Evolutionary conservation across 208 protist species (phyloP).

Genomic region (Leptomonas pyrrhocoris): DNA sequence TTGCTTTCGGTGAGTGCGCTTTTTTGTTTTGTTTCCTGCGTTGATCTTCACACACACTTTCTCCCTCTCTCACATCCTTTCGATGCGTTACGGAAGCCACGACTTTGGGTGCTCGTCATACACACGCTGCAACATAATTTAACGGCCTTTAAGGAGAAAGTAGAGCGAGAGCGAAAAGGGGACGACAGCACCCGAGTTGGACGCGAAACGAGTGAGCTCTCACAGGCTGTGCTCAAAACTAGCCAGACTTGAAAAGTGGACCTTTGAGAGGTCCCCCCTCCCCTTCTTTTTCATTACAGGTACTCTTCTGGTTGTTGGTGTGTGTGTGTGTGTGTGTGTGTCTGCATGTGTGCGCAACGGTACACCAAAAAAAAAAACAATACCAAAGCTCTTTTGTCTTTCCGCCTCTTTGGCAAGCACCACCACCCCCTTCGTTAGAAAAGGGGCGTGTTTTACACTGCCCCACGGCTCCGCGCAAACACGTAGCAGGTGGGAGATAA

Average conservation of each 20-base stretch:
- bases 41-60: neutral
- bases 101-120: too few species aligned
- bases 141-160: too few species aligned
- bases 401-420: too few species aligned
- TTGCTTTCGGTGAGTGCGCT: neutral
- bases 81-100: neutral
- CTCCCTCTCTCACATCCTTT: slow-evolving; percentile 18
- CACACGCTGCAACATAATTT: too few species aligned
- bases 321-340: too few species aligned
- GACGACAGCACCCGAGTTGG: too few species aligned
- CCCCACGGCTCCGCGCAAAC: slow-evolving; percentile 2
- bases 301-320: too few species aligned
- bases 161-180: neutral
- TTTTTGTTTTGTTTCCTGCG: neutral
- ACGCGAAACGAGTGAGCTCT: too few species aligned
- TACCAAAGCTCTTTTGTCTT: neutral
- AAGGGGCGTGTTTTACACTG: neutral
- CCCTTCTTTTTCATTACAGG: neutral
- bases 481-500: neutral
- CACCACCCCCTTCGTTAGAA: too few species aligned
- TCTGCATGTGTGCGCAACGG: neutral
- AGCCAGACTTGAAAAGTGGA: neutral
- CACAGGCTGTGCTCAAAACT: too few species aligned
- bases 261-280: neutral
- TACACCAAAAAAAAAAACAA: neutral